A percentile compares a stretch with the other conserved stretches of the same genome.
Evolutionary conservation across 1,284 basidiomycete species (phyloP).

Genomic region (Pyrrhoderma lamaoense): DNA sequence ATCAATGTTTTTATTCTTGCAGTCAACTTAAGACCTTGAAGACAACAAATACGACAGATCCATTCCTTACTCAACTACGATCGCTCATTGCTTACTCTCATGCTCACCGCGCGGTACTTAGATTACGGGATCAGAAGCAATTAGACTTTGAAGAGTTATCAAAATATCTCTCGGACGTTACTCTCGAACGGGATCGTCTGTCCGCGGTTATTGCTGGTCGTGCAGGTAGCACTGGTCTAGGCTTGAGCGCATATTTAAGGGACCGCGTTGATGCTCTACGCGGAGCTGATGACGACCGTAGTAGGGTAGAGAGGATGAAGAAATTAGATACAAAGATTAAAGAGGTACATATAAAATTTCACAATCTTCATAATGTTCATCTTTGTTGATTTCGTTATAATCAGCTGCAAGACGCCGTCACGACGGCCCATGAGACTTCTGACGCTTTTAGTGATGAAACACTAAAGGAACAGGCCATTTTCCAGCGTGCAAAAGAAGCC

Average conservation of each 20-base stretch:
- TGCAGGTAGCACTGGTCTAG: conserved; percentile 73
- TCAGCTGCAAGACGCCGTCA: conserved; percentile 93
- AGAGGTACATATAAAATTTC: conserved; percentile 52
- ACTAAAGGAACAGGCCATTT: conserved; percentile 81
- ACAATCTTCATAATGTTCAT: background rate
- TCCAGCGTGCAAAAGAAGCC: conserved; percentile 83
- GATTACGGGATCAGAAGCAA: conserved; percentile 96
- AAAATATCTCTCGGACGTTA: conserved; percentile 88
- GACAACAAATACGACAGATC: conserved; percentile 80
- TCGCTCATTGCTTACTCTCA: conserved; percentile 85
- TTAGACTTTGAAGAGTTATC: conserved; percentile 97
- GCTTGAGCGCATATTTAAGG: conserved; percentile 87
- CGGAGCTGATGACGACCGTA: conserved; percentile 90
- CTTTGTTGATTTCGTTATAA: background rate
- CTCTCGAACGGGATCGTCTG: conserved; percentile 86
- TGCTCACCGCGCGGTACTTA: conserved; percentile 86
- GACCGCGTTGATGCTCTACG: conserved; percentile 88
- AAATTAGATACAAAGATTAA: conserved; percentile 92
- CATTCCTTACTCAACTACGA: conserved; percentile 84
- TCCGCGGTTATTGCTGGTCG: conserved; percentile 78
- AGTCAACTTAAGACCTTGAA: too few species aligned
- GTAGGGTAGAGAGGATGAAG: conserved; percentile 86
- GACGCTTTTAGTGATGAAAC: conserved; percentile 95
- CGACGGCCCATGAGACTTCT: conserved; percentile 89
- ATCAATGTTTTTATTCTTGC: too few species aligned